Evolutionary conservation across 805 yeast genomes (phyloP).

Genomic region (Torulaspora franciscae): DNA sequence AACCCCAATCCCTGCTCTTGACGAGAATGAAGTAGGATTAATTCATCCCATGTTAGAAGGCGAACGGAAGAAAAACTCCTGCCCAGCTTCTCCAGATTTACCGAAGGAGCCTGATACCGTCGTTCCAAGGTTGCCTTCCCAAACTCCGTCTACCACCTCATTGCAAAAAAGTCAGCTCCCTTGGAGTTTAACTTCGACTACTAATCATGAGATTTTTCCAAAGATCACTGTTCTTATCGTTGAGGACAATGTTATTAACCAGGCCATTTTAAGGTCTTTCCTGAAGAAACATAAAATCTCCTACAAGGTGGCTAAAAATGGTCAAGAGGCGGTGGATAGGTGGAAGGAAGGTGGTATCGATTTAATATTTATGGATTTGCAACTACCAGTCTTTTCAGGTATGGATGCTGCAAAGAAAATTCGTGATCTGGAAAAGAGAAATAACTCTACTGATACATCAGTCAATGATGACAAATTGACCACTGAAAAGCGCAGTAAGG

Average conservation of each 20-base stretch:
- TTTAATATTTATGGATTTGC: conserved; percentile 93
- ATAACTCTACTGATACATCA: conserved; percentile 14
- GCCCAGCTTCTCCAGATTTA: conserved; percentile 11
- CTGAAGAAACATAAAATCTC: conserved; percentile 79
- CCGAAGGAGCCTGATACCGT: conserved; percentile 7
- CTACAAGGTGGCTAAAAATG: conserved; percentile 84
- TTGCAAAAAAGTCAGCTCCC: conserved; percentile 7
- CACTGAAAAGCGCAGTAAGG: conserved; percentile 36
- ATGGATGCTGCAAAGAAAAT: conserved; percentile 92
- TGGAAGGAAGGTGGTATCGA: conserved; percentile 96
- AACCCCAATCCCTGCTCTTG: conserved; percentile 9
- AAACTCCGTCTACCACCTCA: not conserved
- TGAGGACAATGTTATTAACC: conserved; percentile 93
- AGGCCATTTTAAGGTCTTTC: conserved; percentile 84
- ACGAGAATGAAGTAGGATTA: conserved; percentile 29
- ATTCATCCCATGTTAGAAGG: conserved; percentile 19
- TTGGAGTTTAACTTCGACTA: conserved; percentile 9
- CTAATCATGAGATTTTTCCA: conserved; percentile 65
- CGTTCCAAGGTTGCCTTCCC: conserved; percentile 3
- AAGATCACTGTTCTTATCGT: conserved; percentile 88
- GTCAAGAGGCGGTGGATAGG: conserved; percentile 89
- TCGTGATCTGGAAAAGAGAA: conserved; percentile 59
- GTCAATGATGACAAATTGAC: conserved; percentile 1
- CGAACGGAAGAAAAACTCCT: conserved; percentile 13
- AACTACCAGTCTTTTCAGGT: conserved; percentile 93